Evolutionary conservation across 2,329 filamentous ascomycete species (phyloP).

Genomic region (Pseudopyrenochaeta lycopersici): DNA sequence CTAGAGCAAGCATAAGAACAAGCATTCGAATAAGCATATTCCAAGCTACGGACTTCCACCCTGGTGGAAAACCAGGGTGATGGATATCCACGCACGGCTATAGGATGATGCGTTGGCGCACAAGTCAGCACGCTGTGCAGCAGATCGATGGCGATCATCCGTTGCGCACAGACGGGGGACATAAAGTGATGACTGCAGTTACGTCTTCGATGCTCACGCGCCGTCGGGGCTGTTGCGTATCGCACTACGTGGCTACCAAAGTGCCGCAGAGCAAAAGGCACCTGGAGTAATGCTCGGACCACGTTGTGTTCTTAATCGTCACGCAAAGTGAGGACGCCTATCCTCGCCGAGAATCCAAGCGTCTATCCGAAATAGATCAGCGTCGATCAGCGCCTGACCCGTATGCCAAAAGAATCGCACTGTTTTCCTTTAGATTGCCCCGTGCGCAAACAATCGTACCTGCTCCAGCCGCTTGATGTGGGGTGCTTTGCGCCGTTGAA

Average conservation of each 20-base stretch:
- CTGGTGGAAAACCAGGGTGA: neutral
- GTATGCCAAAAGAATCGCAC: too few relatives aligned
- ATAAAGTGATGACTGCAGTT: neutral
- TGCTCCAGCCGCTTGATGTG: constrained; percentile 51
- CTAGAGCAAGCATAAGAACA: neutral
- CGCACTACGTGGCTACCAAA: neutral
- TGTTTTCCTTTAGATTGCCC: too few relatives aligned
- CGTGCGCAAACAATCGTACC: constrained; percentile 29
- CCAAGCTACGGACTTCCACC: too few relatives aligned
- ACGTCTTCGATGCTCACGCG: too few relatives aligned
- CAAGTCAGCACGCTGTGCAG: neutral
- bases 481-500: constrained; percentile 47
- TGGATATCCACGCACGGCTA: neutral
- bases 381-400: too few relatives aligned
- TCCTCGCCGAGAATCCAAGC: too few relatives aligned
- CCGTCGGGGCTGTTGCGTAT: neutral
- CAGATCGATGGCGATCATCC: neutral
- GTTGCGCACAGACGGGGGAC: neutral
- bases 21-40: neutral
- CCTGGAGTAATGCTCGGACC: neutral
- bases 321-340: neutral
- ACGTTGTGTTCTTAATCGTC: neutral
- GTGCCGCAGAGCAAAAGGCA: neutral
- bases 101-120: neutral
- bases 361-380: too few relatives aligned